Evolutionary conservation across 768 basidiomycete genomes (phyloP).

Genomic region (Pholiota molesta): DNA sequence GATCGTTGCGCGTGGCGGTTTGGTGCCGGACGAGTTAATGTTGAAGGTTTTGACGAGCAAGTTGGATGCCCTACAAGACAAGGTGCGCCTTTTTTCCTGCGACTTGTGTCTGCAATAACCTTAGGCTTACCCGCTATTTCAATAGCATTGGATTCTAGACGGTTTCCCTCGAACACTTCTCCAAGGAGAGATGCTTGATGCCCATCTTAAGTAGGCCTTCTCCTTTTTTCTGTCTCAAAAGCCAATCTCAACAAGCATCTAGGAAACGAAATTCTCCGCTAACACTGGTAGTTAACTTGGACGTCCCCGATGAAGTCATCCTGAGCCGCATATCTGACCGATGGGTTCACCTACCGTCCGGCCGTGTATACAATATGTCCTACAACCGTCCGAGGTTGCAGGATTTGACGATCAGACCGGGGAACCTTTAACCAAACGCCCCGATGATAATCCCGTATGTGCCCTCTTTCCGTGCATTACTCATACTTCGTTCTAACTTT

Average conservation of each 20-base stretch:
- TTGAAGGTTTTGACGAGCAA: conserved; percentile 75
- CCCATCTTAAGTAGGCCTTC: conserved; percentile 63
- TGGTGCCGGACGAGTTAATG: conserved; percentile 82
- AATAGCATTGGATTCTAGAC: conserved; percentile 88
- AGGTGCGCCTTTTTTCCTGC: conserved; percentile 41
- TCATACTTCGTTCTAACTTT: conserved; percentile 13
- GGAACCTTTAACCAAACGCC: conserved; percentile 83
- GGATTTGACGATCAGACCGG: conserved; percentile 88
- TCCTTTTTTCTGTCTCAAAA: neutral
- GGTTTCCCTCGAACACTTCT: conserved; percentile 89
- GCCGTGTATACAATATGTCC: conserved; percentile 87
- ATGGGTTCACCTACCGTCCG: conserved; percentile 87
- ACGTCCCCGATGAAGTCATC: conserved; percentile 88
- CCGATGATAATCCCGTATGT: conserved; percentile 87
- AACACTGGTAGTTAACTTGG: conserved; percentile 82
- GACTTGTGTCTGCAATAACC: neutral
- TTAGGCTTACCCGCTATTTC: neutral
- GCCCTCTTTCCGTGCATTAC: conserved; percentile 1
- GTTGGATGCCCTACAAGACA: conserved; percentile 65
- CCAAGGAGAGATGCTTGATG: conserved; percentile 82
- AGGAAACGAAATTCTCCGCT: conserved; percentile 69
- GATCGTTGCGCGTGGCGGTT: conserved; percentile 77
- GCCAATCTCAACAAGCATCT: conserved; percentile 4
- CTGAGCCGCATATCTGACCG: conserved; percentile 86
- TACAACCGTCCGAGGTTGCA: conserved; percentile 82